A percentile compares a stretch with the other conserved stretches of the same genome.
phyloP scores from a whole-genome alignment of 805 yeast species.

The Candida sonorensis region DNA sequence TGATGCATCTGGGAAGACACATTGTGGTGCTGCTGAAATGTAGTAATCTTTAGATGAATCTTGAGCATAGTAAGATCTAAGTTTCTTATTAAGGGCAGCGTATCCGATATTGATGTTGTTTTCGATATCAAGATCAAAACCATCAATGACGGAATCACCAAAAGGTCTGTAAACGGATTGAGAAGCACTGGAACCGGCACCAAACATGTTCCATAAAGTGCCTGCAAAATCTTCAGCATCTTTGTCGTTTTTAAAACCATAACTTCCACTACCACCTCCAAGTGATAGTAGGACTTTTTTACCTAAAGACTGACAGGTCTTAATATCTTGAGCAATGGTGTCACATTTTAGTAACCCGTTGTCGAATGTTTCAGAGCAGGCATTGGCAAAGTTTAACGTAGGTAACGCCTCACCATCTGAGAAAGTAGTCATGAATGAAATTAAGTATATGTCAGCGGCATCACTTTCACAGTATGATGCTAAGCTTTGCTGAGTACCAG shows the following conservation, averaged over 20 bases:
- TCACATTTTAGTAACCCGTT: constrained; percentile 38
- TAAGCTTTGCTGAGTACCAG: constrained; percentile 45
- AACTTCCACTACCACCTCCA: constrained; percentile 62
- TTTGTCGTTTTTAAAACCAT: constrained; percentile 43
- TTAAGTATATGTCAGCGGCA: constrained; percentile 62
- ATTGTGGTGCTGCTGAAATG: constrained; percentile 89
- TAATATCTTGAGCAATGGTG: constrained; percentile 53
- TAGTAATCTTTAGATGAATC: constrained; percentile 52
- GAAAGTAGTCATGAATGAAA: constrained; percentile 65
- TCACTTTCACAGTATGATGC: constrained; percentile 59
- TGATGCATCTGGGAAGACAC: constrained; percentile 74
- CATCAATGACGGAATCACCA: constrained; percentile 73
- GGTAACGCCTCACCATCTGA: constrained; percentile 35
- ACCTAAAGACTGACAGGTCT: constrained; percentile 71
- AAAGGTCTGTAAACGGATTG: constrained; percentile 41
- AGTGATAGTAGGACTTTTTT: constrained; percentile 71
- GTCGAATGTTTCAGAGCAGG: constrained; percentile 32
- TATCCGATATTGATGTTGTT: constrained; percentile 57
- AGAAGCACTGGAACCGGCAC: constrained; percentile 49
- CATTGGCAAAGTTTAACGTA: constrained; percentile 52
- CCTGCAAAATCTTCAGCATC: constrained; percentile 57
- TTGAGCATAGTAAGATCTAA: constrained; percentile 33
- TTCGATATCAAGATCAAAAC: constrained; percentile 76
- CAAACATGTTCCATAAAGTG: constrained; percentile 57
- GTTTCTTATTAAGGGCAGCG: constrained; percentile 47